Conservation (phyloP, 352 stramenopile genomes). For the Phytophthora uliginosa region DNA sequence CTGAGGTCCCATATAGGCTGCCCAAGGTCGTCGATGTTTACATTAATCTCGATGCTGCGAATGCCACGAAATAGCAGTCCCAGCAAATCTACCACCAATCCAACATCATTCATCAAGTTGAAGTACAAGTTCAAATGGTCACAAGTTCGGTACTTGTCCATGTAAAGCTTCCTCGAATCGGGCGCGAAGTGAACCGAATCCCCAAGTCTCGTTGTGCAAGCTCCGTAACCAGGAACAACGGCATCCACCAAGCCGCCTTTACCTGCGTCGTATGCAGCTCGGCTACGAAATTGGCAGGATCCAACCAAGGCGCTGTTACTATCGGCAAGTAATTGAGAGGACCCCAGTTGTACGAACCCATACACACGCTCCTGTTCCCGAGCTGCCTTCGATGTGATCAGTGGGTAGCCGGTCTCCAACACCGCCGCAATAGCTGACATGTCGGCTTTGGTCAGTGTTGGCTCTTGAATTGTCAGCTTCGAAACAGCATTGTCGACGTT, state of each 20-base stretch:
- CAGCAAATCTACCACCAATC: not conserved
- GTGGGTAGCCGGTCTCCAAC: not conserved
- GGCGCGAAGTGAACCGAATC: not conserved
- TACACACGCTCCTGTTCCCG: not conserved
- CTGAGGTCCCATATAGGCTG: not conserved
- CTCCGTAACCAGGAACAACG: not conserved
- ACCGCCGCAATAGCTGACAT: not conserved
- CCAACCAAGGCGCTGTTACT: not conserved
- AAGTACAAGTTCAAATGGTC: not conserved
- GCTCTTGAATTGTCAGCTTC: not conserved
- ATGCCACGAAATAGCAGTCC: not conserved
- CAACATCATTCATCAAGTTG: not conserved
- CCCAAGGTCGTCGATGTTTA: not conserved
- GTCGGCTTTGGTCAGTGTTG: not conserved
- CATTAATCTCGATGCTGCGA: not conserved
- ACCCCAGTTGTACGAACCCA: not conserved
- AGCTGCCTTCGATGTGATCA: not conserved
- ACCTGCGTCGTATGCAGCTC: not conserved
- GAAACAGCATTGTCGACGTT: not conserved
- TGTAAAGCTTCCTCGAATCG: not conserved
- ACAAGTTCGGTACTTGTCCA: not conserved
- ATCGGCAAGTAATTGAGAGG: not conserved
- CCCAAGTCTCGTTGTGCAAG: not conserved
- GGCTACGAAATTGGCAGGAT: not conserved
- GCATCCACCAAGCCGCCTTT: not conserved